Percentiles rank a stretch among this genome's conserved stretches.
phyloP scores from a whole-genome alignment of 768 basidiomycete genomes.

The Tricholomella constricta region DNA sequence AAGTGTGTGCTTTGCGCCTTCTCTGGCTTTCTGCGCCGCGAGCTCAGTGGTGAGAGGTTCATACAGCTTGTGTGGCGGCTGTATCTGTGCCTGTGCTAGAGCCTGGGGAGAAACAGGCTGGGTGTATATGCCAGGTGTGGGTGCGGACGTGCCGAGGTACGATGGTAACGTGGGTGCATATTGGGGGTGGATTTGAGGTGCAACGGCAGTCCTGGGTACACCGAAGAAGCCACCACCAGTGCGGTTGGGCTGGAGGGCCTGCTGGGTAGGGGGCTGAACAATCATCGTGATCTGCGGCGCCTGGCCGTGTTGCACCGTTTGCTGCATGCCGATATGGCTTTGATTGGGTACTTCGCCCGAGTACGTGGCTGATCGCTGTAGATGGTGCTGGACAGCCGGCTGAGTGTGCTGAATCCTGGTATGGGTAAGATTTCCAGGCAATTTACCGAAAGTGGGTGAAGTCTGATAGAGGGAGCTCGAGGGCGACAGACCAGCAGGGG shows the following conservation, averaged over 20 bases:
- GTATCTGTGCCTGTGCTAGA: no score
- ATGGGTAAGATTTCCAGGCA: not conserved
- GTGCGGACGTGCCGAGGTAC: not conserved
- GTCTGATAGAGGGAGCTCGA: not conserved
- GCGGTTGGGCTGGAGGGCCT: not conserved
- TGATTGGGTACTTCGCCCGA: not conserved
- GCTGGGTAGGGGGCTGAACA: not conserved
- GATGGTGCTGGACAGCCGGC: not conserved
- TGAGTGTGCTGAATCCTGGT: no score
- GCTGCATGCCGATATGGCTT: not conserved
- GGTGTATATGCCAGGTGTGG: no score
- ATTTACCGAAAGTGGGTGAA: not conserved
- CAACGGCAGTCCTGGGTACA: not conserved
- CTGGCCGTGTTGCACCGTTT: not conserved
- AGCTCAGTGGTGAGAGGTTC: slow-evolving; percentile 12
- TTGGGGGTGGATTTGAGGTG: not conserved
- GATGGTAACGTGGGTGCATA: not conserved
- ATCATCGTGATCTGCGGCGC: not conserved
- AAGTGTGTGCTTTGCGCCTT: slow-evolving; percentile 2
- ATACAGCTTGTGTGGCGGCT: not conserved
- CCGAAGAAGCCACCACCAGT: slow-evolving; percentile 8
- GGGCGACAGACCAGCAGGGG: slow-evolving; percentile 2
- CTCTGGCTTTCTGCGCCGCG: slow-evolving; percentile 13
- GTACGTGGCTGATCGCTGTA: not conserved
- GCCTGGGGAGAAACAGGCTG: no score